Conservation (phyloP, 176 grass and related monocot genomes). For the Ensete ventricosum region DNA sequence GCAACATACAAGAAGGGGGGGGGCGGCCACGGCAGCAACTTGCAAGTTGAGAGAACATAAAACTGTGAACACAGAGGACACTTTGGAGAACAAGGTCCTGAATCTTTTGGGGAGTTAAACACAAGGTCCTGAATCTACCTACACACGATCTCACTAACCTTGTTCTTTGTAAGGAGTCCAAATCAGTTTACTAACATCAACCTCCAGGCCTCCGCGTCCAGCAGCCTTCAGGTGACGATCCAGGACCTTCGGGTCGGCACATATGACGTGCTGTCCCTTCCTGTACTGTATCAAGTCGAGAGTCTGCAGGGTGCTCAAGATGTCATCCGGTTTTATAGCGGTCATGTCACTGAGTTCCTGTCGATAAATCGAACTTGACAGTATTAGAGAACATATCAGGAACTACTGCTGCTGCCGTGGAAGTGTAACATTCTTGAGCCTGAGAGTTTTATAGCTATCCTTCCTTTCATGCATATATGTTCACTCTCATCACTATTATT, state of each 20-base stretch:
- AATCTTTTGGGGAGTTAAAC: neutral
- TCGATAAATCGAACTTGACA: neutral
- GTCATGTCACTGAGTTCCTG: conserved; percentile 99
- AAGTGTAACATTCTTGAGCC: too few species aligned
- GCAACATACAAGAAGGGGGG: too few species aligned
- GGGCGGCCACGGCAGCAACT: too few species aligned
- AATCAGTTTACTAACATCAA: conserved; percentile 91
- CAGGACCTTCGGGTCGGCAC: conserved; percentile 84
- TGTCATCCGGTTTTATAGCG: conserved; percentile 84
- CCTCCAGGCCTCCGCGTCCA: conserved; percentile 70
- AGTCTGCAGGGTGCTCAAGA: conserved; percentile 77
- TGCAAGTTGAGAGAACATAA: too few species aligned
- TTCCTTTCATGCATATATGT: too few species aligned
- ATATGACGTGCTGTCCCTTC: conserved; percentile 94
- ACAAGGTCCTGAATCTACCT: neutral
- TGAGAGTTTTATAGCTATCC: too few species aligned
- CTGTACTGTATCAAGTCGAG: conserved; percentile 88
- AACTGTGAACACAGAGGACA: too few species aligned
- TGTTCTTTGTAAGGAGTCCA: conserved; percentile 99
- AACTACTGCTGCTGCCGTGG: too few species aligned
- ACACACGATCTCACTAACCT: conserved; percentile 27
- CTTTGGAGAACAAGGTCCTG: too few species aligned
- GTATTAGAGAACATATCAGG: neutral
- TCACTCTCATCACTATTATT: too few species aligned
- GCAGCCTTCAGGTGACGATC: conserved; percentile 93